phyloP scores from a whole-genome alignment of 2,329 filamentous ascomycete genomes.

The Juglanconis oblonga region DNA sequence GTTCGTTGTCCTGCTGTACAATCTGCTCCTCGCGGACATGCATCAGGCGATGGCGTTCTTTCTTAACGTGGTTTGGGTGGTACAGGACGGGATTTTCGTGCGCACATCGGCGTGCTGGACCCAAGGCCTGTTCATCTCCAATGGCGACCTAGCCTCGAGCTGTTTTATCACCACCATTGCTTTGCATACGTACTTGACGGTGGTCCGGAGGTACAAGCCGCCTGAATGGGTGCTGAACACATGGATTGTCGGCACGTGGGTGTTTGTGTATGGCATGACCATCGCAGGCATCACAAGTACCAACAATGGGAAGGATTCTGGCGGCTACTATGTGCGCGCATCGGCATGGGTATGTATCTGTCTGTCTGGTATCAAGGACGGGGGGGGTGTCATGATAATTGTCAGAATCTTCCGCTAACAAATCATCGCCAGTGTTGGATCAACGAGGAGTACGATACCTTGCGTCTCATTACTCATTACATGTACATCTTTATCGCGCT shows the following conservation, averaged over 20 bases:
- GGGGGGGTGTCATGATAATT: too few species aligned
- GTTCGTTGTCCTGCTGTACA: conserved; percentile 58
- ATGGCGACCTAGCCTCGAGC: conserved; percentile 54
- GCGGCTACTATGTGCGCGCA: conserved; percentile 49
- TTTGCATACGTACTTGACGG: conserved; percentile 53
- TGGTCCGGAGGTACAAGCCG: conserved; percentile 47
- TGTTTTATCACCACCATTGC: conserved; percentile 58
- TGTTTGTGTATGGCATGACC: conserved; percentile 46
- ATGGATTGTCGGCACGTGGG: conserved; percentile 43
- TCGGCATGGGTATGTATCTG: conserved; percentile 44
- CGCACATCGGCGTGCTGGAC: conserved; percentile 45
- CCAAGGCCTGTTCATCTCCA: conserved; percentile 58
- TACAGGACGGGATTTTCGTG: conserved; percentile 45
- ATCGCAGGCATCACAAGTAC: conserved; percentile 34
- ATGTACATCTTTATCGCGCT: conserved; percentile 55
- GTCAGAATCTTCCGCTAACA: not conserved
- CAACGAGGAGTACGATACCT: conserved; percentile 44
- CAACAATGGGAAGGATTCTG: conserved; percentile 23
- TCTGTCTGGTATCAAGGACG: not conserved
- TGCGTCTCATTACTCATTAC: conserved; percentile 60
- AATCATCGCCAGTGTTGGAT: conserved; percentile 55
- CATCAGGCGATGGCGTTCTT: conserved; percentile 55
- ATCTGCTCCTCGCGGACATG: conserved; percentile 56
- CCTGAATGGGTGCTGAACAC: conserved; percentile 41
- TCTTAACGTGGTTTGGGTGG: conserved; percentile 51